Evolutionary conservation across 371 early-diverging fungal genomes (phyloP), one percentile per base, ranked within the genome.

Genomic region (Capillidium rhysosporum): DNA sequence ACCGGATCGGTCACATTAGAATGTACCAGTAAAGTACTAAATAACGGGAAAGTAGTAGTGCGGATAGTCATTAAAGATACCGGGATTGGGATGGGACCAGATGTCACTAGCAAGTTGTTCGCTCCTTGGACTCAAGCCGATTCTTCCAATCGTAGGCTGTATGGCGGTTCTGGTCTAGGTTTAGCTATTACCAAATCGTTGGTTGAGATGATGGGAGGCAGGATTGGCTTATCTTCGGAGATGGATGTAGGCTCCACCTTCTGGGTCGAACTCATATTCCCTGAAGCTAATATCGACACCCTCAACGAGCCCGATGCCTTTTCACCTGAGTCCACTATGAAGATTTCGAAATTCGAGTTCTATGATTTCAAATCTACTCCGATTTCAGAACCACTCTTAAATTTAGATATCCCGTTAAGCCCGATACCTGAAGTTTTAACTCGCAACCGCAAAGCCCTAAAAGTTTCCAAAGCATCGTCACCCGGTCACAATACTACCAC

Each of bases 51-150:
- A 14, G 25, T 40, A 8, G 40, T 20, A 4, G n/a, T 40, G 8
- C n/a, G 52, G 9, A 16, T 52, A 20, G 12, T 26, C 4, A 74
- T 79, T 4, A 65, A 67, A 52, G 79, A 79, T 49, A 73, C 75
- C 0, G 79, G 79, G 14, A 76, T 76, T 39, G 79, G 79, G 23
- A 79, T 79, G 53, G 59, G 66, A 29, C 52, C 61, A 1, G 76
- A 75, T 47, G 70, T 73, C 24, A 72, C 70, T 39, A 63, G 60
- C 1, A 61, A 63, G 20, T 45, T 79, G 3, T 79, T 79, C 55
- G 70, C 72, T 21, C 76, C 76, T 0, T 79, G 76, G 41, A 74
- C 76, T 0, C 79, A 78, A 38, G 76, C 75, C n/a, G 76, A 76
- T 49, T 73, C 72, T 29, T 70, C 70, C 40, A 75, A 73, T 0